Evolutionary conservation across 2,329 filamentous ascomycete genomes (phyloP).

Genomic region (Chrysoporthe cubensis): DNA sequence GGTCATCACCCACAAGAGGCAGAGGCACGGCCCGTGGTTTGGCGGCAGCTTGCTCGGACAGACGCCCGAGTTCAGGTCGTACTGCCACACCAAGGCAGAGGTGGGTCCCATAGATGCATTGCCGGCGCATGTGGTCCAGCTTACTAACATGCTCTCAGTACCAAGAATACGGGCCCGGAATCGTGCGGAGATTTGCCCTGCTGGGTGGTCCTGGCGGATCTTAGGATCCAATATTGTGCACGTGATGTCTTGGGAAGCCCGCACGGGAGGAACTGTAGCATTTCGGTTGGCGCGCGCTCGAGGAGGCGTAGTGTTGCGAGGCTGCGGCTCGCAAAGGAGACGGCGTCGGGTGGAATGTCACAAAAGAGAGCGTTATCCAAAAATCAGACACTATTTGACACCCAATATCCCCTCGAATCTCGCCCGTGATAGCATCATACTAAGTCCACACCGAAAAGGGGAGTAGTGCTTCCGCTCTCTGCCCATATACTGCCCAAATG

Average conservation of each 20-base stretch:
- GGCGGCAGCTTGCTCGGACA: slow-evolving; percentile 94
- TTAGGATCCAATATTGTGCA: slow-evolving; percentile 42
- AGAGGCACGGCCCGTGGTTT: slow-evolving; percentile 98
- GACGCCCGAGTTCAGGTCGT: slow-evolving; percentile 97
- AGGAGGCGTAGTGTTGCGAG: not conserved
- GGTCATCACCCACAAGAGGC: slow-evolving; percentile 95
- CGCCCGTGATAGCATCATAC: not conserved
- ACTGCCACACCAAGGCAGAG: slow-evolving; percentile 92
- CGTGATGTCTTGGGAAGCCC: not conserved
- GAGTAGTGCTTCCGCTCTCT: not conserved
- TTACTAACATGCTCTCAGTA: slow-evolving; percentile 60
- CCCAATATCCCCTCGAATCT: not conserved
- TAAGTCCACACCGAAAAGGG: not conserved
- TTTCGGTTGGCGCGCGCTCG: not conserved
- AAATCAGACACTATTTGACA: slow-evolving; percentile 2
- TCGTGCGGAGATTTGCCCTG: slow-evolving; percentile 91
- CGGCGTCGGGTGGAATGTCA: slow-evolving; percentile 8
- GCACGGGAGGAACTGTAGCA: not conserved
- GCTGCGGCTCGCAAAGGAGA: not conserved
- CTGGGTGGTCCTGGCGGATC: slow-evolving; percentile 88
- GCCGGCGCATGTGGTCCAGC: not conserved
- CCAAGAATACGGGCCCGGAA: slow-evolving; percentile 93
- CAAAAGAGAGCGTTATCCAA: slow-evolving; percentile 8
- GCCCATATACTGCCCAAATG: not conserved
- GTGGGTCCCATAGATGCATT: slow-evolving; percentile 39